A percentile compares a stretch with the other conserved stretches of the same genome.
These are phyloP conservation scores for Podaxis sp. DNA, from an alignment of 768 basidiomycete species.

Conservation along the genomic window DNA sequence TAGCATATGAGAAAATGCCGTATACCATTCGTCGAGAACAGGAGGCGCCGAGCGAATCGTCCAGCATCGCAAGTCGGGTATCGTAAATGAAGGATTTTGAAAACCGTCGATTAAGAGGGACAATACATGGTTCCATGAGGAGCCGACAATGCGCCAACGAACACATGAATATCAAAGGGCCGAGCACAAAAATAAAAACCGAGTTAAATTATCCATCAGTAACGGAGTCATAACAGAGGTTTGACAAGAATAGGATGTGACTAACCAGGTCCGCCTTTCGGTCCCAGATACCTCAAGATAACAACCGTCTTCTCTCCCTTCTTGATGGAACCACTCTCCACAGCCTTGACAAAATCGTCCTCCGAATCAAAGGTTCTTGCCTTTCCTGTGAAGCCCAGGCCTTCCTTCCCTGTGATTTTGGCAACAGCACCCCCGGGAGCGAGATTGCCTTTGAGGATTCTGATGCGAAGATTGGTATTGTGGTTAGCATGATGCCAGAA, in stretches of 20 bases:
- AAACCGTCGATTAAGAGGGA: neutral
- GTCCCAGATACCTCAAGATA: slow-evolving; percentile 93
- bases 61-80: neutral
- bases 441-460: slow-evolving; percentile 89
- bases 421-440: slow-evolving; percentile 96
- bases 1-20: neutral
- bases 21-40: neutral
- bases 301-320: slow-evolving; percentile 97
- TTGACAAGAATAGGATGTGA: slow-evolving; percentile 16
- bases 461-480: slow-evolving; percentile 28
- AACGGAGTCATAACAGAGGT: slow-evolving; percentile 12
- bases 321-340: slow-evolving; percentile 86
- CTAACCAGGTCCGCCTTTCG: slow-evolving; percentile 93
- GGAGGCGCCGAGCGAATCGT: neutral
- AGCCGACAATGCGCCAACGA: neutral
- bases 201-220: slow-evolving; percentile 8
- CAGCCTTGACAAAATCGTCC: slow-evolving; percentile 82
- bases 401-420: slow-evolving; percentile 97
- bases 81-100: neutral
- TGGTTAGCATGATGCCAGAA: neutral
- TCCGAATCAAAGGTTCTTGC: slow-evolving; percentile 93
- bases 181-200: slow-evolving; percentile 1
- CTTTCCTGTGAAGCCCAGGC: slow-evolving; percentile 84
- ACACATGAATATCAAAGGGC: neutral
- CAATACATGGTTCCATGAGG: neutral